A percentile compares a stretch with the other conserved stretches of the same genome.
Conservation (phyloP, 2,329 filamentous ascomycete genomes). For the Paraphoma sp. region DNA sequence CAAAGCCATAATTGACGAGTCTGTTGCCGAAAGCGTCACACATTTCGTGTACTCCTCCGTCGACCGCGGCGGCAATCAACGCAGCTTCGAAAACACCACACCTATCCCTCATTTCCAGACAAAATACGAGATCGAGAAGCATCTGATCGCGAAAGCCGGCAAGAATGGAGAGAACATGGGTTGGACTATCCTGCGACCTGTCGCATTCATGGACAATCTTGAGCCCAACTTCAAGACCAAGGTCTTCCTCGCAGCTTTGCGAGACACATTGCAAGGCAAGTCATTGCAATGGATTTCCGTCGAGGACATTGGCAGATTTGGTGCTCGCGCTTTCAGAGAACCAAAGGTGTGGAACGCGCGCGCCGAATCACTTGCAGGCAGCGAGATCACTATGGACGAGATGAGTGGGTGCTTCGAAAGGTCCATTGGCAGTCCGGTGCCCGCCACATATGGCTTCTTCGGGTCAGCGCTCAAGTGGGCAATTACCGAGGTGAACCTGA, state of each 20-base stretch:
- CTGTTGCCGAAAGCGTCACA: conserved; percentile 61
- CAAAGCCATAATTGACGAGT: conserved; percentile 64
- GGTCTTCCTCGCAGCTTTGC: conserved; percentile 56
- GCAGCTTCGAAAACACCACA: conserved; percentile 55
- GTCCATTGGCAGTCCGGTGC: conserved; percentile 53
- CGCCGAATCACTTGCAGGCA: conserved; percentile 59
- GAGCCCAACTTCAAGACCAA: conserved; percentile 55
- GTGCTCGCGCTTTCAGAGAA: conserved; percentile 56
- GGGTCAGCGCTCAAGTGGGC: conserved; percentile 49
- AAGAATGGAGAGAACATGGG: conserved; percentile 56
- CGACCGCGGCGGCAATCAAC: conserved; percentile 66
- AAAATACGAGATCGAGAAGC: conserved; percentile 68
- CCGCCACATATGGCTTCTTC: conserved; percentile 52
- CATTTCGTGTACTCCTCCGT: conserved; percentile 71
- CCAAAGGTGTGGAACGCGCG: conserved; percentile 54
- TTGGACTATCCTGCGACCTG: conserved; percentile 68
- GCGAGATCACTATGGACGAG: conserved; percentile 57
- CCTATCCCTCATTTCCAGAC: conserved; percentile 66
- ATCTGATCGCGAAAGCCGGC: conserved; percentile 59
- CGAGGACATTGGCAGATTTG: conserved; percentile 61
- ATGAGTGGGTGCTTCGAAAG: conserved; percentile 55
- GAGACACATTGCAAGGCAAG: conserved; percentile 51
- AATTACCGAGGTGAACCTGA: conserved; percentile 53
- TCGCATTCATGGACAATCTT: conserved; percentile 69
- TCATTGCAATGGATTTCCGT: conserved; percentile 49